Evolutionary conservation across 495 filamentous ascomycete species (phyloP).

Genomic region (Cetradonia linearis): DNA sequence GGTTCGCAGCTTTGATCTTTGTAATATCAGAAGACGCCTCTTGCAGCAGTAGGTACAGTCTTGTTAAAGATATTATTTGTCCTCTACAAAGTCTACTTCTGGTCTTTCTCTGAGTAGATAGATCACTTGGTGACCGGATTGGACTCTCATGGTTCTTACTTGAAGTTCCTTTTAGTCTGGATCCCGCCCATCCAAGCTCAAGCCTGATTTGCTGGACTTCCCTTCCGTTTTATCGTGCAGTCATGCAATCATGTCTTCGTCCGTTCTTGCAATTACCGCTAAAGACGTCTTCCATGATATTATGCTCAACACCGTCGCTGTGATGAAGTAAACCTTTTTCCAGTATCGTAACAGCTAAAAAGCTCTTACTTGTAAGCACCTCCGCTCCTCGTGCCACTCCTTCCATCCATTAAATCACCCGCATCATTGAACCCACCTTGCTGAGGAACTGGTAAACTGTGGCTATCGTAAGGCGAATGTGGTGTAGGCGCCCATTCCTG

Average conservation of each 20-base stretch:
- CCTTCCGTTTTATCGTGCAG: not conserved
- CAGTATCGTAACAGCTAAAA: not conserved
- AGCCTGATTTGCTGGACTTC: not conserved
- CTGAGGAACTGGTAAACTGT: not conserved
- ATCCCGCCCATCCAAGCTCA: not conserved
- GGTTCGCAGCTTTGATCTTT: not conserved
- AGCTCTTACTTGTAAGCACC: not conserved
- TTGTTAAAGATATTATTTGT: too few species aligned
- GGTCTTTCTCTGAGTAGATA: not conserved
- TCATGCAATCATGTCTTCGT: not conserved
- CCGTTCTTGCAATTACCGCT: not conserved
- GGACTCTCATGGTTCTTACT: not conserved
- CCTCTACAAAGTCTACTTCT: not conserved
- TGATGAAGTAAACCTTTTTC: constrained; percentile 1
- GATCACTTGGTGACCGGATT: not conserved
- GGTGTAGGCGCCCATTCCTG: not conserved
- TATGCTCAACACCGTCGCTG: constrained; percentile 17
- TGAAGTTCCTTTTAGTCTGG: not conserved
- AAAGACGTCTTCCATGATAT: not conserved
- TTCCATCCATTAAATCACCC: constrained; percentile 12
- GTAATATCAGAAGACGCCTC: not conserved
- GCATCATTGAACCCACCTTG: constrained; percentile 1
- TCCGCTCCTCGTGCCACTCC: not conserved
- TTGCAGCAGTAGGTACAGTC: not conserved
- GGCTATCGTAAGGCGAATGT: not conserved